phyloP scores from a whole-genome alignment of 108 stramenopile genomes.

The Chaetoceros muelleri region DNA sequence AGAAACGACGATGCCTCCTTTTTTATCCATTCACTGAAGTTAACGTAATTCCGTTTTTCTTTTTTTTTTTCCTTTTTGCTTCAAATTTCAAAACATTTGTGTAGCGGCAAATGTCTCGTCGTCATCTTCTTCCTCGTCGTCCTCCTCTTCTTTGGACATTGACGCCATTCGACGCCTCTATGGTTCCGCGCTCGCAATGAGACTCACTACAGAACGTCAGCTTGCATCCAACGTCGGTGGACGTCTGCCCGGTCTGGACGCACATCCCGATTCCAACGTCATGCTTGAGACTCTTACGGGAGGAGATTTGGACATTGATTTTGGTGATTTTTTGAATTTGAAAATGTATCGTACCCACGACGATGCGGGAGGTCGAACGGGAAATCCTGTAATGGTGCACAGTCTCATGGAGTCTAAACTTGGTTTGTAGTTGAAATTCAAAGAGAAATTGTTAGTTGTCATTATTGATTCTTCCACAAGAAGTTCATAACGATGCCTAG shows the following conservation, averaged over 20 bases:
- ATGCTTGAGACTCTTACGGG: slow-evolving; percentile 74
- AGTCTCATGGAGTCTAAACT: slow-evolving; percentile 62
- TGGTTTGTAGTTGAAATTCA: slow-evolving; percentile 42
- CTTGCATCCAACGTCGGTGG: slow-evolving; percentile 48
- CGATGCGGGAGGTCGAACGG: slow-evolving; percentile 28
- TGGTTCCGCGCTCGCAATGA: slow-evolving; percentile 80
- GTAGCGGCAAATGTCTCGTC: too few relatives aligned
- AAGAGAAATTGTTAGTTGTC: neutral
- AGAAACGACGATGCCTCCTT: too few relatives aligned
- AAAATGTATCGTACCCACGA: slow-evolving; percentile 39
- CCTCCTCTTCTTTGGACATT: slow-evolving; percentile 28
- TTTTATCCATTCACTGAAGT: neutral
- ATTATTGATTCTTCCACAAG: too few relatives aligned
- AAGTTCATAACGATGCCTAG: too few relatives aligned
- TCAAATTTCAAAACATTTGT: too few relatives aligned
- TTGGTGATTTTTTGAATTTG: slow-evolving; percentile 62
- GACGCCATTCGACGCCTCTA: slow-evolving; percentile 69
- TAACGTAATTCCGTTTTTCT: neutral
- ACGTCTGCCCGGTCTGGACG: slow-evolving; percentile 39
- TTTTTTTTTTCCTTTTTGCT: slow-evolving; percentile 2
- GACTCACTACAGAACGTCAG: slow-evolving; percentile 68
- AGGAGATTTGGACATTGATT: slow-evolving; percentile 54
- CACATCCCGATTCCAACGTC: slow-evolving; percentile 31
- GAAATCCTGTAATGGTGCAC: slow-evolving; percentile 28
- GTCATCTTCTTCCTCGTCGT: too few relatives aligned